phyloP scores from a whole-genome alignment of 495 filamentous ascomycete species.

The Penicillium pancosmium region DNA sequence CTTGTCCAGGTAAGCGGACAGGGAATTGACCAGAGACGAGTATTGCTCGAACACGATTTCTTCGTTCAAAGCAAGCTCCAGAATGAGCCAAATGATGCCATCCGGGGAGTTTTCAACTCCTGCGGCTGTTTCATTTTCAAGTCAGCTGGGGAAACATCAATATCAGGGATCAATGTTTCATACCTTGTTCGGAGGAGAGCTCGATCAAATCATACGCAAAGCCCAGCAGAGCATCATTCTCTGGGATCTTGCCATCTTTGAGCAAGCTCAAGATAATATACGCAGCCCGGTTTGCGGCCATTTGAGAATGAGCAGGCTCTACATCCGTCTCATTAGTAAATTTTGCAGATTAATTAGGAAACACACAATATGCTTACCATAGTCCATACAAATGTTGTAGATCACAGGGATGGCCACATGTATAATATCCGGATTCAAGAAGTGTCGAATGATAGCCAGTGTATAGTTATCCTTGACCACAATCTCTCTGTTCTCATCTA shows the following conservation, averaged over 20 bases:
- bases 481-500: slow-evolving; percentile 73
- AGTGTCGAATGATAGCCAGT: slow-evolving; percentile 53
- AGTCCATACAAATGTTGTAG: slow-evolving; percentile 75
- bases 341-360: neutral
- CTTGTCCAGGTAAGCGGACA: slow-evolving; percentile 40
- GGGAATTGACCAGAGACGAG: slow-evolving; percentile 36
- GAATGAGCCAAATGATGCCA: slow-evolving; percentile 42
- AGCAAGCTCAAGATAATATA: slow-evolving; percentile 45
- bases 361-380: slow-evolving; percentile 51
- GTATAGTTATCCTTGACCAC: slow-evolving; percentile 63
- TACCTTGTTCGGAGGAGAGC: slow-evolving; percentile 46
- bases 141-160: slow-evolving; percentile 7
- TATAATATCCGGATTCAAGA: slow-evolving; percentile 53
- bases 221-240: slow-evolving; percentile 37
- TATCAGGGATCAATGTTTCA: neutral
- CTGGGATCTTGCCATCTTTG: slow-evolving; percentile 33
- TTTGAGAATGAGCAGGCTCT: slow-evolving; percentile 61
- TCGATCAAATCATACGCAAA: slow-evolving; percentile 47
- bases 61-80: slow-evolving; percentile 32
- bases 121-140: slow-evolving; percentile 22
- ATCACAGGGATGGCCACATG: slow-evolving; percentile 67
- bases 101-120: slow-evolving; percentile 42
- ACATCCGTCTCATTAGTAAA: slow-evolving; percentile 16
- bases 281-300: slow-evolving; percentile 58
- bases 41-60: slow-evolving; percentile 34